phyloP scores from a whole-genome alignment of 1,284 basidiomycete species.

The Taiwanofungus camphoratus region DNA sequence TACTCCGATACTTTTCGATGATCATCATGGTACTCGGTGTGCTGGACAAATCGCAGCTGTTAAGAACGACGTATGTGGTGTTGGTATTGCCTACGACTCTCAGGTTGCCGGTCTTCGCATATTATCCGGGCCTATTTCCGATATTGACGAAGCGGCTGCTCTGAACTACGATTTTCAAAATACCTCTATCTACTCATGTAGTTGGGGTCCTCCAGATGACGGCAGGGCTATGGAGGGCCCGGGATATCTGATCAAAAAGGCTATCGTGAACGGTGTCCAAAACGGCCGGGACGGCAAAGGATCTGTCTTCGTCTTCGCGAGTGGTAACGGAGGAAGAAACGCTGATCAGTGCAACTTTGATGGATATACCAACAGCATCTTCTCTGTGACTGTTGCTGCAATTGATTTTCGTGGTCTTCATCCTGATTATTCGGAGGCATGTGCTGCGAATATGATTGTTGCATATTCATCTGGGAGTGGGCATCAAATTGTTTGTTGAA shows the following conservation, averaged over 20 bases:
- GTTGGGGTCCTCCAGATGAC: constrained; percentile 97
- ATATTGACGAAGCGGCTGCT: constrained; percentile 95
- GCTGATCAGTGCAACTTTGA: constrained; percentile 99
- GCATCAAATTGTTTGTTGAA: constrained; percentile 74
- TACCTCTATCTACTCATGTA: constrained; percentile 93
- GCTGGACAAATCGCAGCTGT: constrained; percentile 97
- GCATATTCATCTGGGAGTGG: constrained; percentile 96
- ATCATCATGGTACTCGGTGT: constrained; percentile 97
- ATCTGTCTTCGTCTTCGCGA: constrained; percentile 95
- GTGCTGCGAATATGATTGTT: constrained; percentile 94
- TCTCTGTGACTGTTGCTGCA: constrained; percentile 92
- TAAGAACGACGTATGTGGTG: constrained; percentile 93
- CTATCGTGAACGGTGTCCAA: constrained; percentile 91
- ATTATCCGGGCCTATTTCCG: constrained; percentile 93
- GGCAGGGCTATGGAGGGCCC: constrained; percentile 95
- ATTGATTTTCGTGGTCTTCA: constrained; percentile 90
- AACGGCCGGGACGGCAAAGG: constrained; percentile 90
- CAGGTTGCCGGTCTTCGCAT: constrained; percentile 94
- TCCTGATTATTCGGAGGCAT: constrained; percentile 96
- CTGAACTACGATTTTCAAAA: constrained; percentile 94
- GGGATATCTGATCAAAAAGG: constrained; percentile 87
- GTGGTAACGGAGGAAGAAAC: constrained; percentile 88
- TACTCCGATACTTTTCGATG: constrained; percentile 83
- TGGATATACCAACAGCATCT: constrained; percentile 98
- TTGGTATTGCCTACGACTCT: constrained; percentile 91